These are phyloP conservation scores for Triticum timopheevii DNA, from an alignment of 176 grass and related monocot species.

Conservation along the genomic window DNA sequence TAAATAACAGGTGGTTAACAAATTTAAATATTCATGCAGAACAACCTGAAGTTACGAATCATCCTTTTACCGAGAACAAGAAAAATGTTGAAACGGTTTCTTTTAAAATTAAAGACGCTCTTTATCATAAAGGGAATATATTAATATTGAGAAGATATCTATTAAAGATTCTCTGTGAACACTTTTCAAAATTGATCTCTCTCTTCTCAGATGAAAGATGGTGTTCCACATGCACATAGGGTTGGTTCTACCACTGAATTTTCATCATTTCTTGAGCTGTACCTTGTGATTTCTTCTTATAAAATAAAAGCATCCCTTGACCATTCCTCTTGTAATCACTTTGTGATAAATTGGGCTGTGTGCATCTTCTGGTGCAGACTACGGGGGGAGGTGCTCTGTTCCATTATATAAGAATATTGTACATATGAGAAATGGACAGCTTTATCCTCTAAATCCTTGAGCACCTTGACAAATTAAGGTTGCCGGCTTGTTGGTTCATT, in stretches of 20 bases:
- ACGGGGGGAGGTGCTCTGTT: not conserved
- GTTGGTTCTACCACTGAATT: no score
- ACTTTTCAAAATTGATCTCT: not conserved
- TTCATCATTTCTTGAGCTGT: no score
- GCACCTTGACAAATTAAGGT: not conserved
- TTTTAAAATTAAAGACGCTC: not conserved
- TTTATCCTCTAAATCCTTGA: not conserved
- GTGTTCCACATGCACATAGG: not conserved
- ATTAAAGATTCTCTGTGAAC: not conserved
- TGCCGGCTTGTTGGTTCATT: not conserved
- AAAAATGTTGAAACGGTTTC: not conserved
- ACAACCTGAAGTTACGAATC: not conserved
- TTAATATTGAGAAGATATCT: no score
- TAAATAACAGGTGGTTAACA: no score
- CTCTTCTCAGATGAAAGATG: not conserved
- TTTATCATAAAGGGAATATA: no score
- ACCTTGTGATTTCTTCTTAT: no score
- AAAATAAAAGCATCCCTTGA: no score
- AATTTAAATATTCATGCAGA: no score
- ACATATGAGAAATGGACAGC: slow-evolving; percentile 20
- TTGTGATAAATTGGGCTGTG: no score
- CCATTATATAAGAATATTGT: not conserved
- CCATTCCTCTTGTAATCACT: no score
- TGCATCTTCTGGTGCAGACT: not conserved
- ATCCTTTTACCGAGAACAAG: not conserved